These are phyloP conservation scores for Staphylotrichum tortipilum DNA, from an alignment of 495 filamentous ascomycete species.

Conservation along the genomic window DNA sequence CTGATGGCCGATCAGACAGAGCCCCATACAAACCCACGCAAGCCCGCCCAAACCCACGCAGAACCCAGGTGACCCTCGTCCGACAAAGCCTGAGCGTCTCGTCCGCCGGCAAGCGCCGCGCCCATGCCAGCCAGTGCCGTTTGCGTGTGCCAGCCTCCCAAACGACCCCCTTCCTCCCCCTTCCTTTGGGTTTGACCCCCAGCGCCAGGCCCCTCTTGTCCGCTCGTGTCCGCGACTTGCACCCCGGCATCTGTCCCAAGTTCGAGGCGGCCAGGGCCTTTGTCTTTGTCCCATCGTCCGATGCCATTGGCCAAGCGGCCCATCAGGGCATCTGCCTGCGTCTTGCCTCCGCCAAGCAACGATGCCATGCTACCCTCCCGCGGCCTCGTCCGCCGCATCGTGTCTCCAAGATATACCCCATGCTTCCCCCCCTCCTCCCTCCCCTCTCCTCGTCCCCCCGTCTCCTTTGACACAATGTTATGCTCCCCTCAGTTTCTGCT, in stretches of 20 bases:
- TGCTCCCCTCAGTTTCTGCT: neutral
- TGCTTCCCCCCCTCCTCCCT: neutral
- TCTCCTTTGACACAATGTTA: neutral
- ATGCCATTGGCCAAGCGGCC: neutral
- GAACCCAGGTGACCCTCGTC: neutral
- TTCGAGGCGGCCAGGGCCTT: no score
- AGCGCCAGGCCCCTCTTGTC: neutral
- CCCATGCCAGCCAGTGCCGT: neutral
- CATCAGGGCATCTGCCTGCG: neutral
- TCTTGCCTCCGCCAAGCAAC: neutral
- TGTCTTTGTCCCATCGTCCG: neutral
- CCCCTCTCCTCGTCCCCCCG: no score
- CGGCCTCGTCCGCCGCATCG: neutral
- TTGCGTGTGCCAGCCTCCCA: neutral
- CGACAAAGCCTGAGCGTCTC: neutral
- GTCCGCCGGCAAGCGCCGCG: neutral
- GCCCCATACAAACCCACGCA: neutral
- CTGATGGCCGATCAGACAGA: constrained; percentile 10
- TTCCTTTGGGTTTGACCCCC: constrained; percentile 2
- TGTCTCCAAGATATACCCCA: neutral
- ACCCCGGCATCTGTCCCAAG: neutral
- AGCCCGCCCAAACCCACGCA: neutral
- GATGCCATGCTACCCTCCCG: neutral
- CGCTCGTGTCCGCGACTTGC: neutral
- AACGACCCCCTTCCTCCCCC: neutral